Evolutionary conservation across 2,329 filamentous ascomycete species (phyloP).

Genomic region (Aspergillus sp.): DNA sequence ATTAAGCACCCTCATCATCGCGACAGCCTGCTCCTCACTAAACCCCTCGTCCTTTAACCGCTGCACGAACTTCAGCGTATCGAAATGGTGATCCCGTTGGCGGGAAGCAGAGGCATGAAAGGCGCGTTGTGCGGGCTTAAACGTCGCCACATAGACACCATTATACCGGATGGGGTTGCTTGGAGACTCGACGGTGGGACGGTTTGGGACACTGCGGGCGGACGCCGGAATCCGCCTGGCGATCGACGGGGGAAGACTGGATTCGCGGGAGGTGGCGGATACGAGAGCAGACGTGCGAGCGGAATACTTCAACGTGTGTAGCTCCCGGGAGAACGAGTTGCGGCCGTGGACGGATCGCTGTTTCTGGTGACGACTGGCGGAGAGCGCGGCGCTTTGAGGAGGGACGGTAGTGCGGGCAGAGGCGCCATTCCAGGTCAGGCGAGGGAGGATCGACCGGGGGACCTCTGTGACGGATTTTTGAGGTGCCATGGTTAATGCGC

Average conservation of each 20-base stretch:
- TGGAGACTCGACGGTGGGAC: constrained; percentile 17
- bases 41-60: constrained; percentile 87
- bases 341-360: constrained; percentile 22
- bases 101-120: constrained; percentile 66
- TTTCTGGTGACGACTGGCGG: constrained; percentile 21
- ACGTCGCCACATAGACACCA: constrained; percentile 48
- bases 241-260: constrained; percentile 16
- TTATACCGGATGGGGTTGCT: constrained; percentile 43
- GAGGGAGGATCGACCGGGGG: constrained; percentile 44
- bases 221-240: constrained; percentile 18
- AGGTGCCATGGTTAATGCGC: constrained; percentile 34
- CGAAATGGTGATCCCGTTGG: constrained; percentile 86
- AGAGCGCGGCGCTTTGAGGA: constrained; percentile 25
- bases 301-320: constrained; percentile 13
- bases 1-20: constrained; percentile 97
- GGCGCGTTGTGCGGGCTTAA: constrained; percentile 40
- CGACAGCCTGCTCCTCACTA: constrained; percentile 89
- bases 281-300: constrained; percentile 15
- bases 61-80: constrained; percentile 96
- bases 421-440: constrained; percentile 42
- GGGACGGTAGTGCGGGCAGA: constrained; percentile 31
- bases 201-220: constrained; percentile 7
- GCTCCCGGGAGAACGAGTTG: constrained; percentile 21
- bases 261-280: constrained; percentile 15
- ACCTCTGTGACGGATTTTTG: constrained; percentile 42